Evolutionary conservation across 495 filamentous ascomycete genomes (phyloP).

Genomic region (Viridothelium virens): DNA sequence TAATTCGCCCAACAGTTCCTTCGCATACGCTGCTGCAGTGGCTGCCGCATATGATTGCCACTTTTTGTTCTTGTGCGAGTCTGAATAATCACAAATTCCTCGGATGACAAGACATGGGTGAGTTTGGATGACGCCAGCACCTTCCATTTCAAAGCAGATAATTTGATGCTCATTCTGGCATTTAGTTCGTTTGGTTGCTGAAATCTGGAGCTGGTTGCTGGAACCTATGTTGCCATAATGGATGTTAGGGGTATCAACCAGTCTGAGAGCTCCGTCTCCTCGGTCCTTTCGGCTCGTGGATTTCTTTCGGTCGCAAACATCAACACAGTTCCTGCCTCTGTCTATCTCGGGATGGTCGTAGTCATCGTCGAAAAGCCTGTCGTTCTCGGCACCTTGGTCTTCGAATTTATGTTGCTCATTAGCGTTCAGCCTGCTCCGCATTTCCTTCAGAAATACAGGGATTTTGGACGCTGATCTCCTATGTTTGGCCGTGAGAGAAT

Average conservation of each 20-base stretch:
- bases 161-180: neutral
- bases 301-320: neutral
- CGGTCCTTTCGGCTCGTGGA: neutral
- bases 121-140: neutral
- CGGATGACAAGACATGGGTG: neutral
- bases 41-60: conserved; percentile 27
- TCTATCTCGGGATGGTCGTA: neutral
- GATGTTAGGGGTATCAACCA: neutral
- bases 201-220: neutral
- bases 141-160: neutral
- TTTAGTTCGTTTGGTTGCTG: neutral
- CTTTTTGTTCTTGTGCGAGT: conserved; percentile 28
- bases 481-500: neutral
- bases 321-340: neutral
- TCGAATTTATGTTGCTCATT: neutral
- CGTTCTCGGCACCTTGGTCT: neutral
- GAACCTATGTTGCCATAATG: neutral
- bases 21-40: conserved; percentile 30
- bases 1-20: conserved; percentile 53
- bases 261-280: neutral
- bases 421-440: neutral
- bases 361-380: neutral
- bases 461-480: neutral
- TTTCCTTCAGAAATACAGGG: neutral
- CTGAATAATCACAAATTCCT: conserved; percentile 26